A percentile compares a stretch with the other conserved stretches of the same genome.
Conservation (phyloP, 768 basidiomycete species). For the Ephemerocybe angulata region DNA sequence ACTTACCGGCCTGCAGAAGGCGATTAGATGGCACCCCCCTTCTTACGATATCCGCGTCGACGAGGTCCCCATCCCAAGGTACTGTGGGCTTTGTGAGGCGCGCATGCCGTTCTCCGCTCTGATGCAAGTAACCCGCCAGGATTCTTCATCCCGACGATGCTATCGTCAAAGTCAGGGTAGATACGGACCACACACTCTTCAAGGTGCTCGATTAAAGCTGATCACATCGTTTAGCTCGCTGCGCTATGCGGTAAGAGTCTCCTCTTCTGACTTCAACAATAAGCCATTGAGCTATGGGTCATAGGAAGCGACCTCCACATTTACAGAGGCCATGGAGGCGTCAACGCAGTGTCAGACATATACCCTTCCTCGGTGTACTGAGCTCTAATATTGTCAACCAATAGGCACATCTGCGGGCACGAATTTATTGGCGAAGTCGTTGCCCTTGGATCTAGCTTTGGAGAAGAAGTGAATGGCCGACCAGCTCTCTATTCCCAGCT, state of each 20-base stretch:
- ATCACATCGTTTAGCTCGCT: constrained; percentile 41
- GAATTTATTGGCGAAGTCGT: constrained; percentile 76
- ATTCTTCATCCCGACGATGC: constrained; percentile 74
- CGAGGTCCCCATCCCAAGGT: constrained; percentile 51
- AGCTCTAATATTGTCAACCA: neutral
- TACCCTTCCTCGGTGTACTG: neutral
- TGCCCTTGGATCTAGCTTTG: constrained; percentile 60
- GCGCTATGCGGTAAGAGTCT: constrained; percentile 61
- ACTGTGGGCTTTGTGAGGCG: neutral
- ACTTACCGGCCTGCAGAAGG: too few relatives aligned
- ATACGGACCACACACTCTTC: constrained; percentile 16
- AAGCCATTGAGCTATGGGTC: neutral
- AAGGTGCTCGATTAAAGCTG: neutral
- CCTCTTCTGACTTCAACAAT: too few relatives aligned
- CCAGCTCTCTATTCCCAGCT: constrained; percentile 62
- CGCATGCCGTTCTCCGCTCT: neutral
- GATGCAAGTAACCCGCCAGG: constrained; percentile 28
- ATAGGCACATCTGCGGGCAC: constrained; percentile 66
- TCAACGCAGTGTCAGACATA: constrained; percentile 55
- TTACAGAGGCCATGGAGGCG: constrained; percentile 61
- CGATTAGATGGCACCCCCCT: neutral
- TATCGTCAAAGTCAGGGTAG: constrained; percentile 73
- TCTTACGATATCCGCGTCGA: constrained; percentile 45
- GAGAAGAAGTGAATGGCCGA: constrained; percentile 37
- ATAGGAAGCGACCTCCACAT: constrained; percentile 69